Conservation (phyloP, 2,329 filamentous ascomycete species). For the Cercospora sp. region DNA sequence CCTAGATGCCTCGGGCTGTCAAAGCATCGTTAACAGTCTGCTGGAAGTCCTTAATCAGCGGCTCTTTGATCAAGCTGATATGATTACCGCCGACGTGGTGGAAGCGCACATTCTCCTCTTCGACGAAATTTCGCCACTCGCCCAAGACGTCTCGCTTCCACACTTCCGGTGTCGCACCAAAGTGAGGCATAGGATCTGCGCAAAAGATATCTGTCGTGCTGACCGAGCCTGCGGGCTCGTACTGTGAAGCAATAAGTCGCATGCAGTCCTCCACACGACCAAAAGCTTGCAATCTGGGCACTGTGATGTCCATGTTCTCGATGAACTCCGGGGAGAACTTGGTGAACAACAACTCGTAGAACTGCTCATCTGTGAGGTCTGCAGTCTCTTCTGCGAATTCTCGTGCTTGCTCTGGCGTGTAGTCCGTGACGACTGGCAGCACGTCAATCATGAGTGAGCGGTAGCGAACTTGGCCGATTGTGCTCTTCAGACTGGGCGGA, state of each 20-base stretch:
- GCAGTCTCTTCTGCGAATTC: conserved; percentile 24
- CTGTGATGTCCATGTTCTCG: conserved; percentile 27
- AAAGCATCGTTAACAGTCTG: conserved; percentile 20
- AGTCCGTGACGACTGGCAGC: conserved; percentile 24
- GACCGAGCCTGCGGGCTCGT: conserved; percentile 21
- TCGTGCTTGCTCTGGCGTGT: conserved; percentile 21
- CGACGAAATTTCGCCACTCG: conserved; percentile 19
- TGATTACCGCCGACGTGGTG: conserved; percentile 25
- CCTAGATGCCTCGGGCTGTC: conserved; percentile 15
- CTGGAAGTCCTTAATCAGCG: conserved; percentile 20
- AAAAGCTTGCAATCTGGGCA: conserved; percentile 25
- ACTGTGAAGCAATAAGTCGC: conserved; percentile 22
- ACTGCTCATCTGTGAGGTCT: conserved; percentile 21
- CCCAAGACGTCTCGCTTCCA: conserved; percentile 26
- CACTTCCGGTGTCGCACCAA: conserved; percentile 20
- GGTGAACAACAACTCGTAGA: conserved; percentile 26
- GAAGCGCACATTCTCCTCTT: conserved; percentile 21
- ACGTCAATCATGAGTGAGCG: conserved; percentile 26
- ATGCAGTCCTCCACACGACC: conserved; percentile 27
- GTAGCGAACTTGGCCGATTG: conserved; percentile 24
- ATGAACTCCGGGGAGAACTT: conserved; percentile 28
- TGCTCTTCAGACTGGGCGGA: conserved; percentile 49
- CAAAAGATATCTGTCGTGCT: conserved; percentile 25
- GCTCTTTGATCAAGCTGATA: conserved; percentile 23
- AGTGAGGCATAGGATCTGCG: conserved; percentile 26